Evolutionary conservation across 1,284 basidiomycete genomes (phyloP), one percentile per base, ranked within the genome.

Genomic region (Cutaneotrichosporon mucoides): DNA sequence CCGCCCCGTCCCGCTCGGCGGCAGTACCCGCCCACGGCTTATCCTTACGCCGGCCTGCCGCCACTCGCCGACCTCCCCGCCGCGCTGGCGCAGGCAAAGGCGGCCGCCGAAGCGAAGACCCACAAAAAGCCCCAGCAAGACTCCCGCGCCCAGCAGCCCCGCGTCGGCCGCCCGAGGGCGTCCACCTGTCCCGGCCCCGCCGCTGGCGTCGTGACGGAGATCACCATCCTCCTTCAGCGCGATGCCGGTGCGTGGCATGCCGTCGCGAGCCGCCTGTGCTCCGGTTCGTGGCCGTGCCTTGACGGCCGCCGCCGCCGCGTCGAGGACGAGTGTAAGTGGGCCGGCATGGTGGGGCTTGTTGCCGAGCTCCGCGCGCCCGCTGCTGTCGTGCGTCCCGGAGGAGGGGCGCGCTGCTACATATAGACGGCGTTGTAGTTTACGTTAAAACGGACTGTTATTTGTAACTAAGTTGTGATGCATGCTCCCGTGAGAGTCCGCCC

Each of bases 201-300:
- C 2, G 5, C 13, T 1, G 55, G 56, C 10, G 52, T 56, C 12
- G 44, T 66, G 33, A 63, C 61, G 2, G 66, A 68, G 36, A 36
- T 69, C 45, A 59, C 64, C 11, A 48, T 72, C 36, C 65, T 68
- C 12, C 55, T 72, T n/a, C 62, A 59, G 38, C 62, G 70, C 36
- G 68, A 72, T 49, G 68, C 70, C 2, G 53, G 61, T 13, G 55
- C 63, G 13, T 72, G 66, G 62, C 70, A 72, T 58, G 55, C 57
- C 5, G 65, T 72, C 48, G 66, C 67, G 8, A 60, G 63, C 38
- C 56, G 68, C 4, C 61, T 72, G 6, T 59, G 68, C 43, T 56
- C 62, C 1, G 70, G 70, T 2, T 24, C 37, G 24, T 72, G 68
- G 64, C 62, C 62, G 6, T 40, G 44, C 9, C 59, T 64, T 12